Evolutionary conservation across 177 flowering plant genomes (phyloP), one percentile per base, ranked within the genome.

Genomic region (Vitis hybrid): DNA sequence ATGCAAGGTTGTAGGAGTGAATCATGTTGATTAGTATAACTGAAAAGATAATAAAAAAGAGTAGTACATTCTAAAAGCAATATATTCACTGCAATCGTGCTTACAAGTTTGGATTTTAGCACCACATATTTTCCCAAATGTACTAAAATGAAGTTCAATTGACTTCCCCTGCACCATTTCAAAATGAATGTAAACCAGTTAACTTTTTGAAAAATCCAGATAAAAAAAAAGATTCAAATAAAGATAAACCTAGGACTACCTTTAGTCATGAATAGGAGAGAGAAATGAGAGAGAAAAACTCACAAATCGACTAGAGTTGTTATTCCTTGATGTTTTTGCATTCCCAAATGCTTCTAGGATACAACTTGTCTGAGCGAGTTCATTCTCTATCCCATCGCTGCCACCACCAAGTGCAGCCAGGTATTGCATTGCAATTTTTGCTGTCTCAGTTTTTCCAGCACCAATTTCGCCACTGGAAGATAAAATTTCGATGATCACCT

Each of bases 341-440:
- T 95, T 95, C 34, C 99, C 99, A 91, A 95, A 95, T 68, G 99
- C 94, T 84, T 93, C 98, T 70, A 95, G 82, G 60, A 95, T 88
- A 77, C 68, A 78, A 79, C 85, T 91, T 23, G 95, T 83, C 78
- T 88, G 84, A 57, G 84, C 85, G 67, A 95, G 71, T 79, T 85
- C 85, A 69, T 69, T 6, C 75, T 88, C 92, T 71, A 90, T 72
- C 32, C 91, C 95, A 67, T 73, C 76, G 72, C 72, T 63, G 32
- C 84, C 90, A 74, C 98, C 93, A 68, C 97, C 87, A 78, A 91
- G 81, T 54, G 89, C 73, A 78, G 90, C 89, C 82, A 95, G 80
- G 76, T 90, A 93, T 66, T 85, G 87, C 91, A 95, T 87, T 49
- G 92, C 91, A 68, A 87, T 74, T 73, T 89, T 95, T 67, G 93